Evolutionary conservation across 805 yeast species (phyloP).

Genomic region (Myxozyma melibiosi): DNA sequence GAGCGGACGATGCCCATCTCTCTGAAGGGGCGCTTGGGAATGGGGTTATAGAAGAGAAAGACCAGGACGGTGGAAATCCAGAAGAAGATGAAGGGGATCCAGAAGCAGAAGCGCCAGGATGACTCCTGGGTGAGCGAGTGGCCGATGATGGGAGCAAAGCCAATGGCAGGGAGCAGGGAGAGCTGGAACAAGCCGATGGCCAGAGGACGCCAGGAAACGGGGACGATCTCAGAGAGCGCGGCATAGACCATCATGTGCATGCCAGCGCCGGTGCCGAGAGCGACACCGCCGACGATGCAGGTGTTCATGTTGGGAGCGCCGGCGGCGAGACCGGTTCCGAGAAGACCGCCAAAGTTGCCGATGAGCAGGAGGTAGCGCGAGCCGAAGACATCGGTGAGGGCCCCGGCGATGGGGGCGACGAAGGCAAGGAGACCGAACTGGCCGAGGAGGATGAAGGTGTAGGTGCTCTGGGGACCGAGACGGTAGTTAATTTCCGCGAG

Average conservation of each 20-base stretch:
- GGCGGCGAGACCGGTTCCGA: conserved; percentile 6
- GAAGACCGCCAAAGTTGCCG: conserved; percentile 7
- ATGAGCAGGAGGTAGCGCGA: conserved; percentile 5
- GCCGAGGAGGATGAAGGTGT: conserved; percentile 9
- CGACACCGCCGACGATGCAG: conserved; percentile 6
- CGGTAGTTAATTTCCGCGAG: neutral
- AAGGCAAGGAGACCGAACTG: conserved; percentile 8
- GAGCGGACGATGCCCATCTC: conserved; percentile 6
- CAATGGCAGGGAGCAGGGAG: conserved; percentile 4
- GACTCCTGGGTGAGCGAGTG: neutral
- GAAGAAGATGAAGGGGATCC: conserved; percentile 7
- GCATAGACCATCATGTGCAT: conserved; percentile 2
- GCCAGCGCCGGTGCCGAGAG: conserved; percentile 1
- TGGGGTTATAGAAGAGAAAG: conserved; percentile 5
- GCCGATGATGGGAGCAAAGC: conserved; percentile 1
- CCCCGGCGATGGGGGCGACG: conserved; percentile 1
- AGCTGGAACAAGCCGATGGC: conserved; percentile 6
- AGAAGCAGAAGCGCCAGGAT: conserved; percentile 6
- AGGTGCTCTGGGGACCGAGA: conserved; percentile 7
- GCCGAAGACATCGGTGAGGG: conserved; percentile 5
- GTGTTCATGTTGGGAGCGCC: conserved; percentile 10
- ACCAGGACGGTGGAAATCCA: neutral
- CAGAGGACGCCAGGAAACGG: conserved; percentile 2
- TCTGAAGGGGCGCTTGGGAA: conserved; percentile 12
- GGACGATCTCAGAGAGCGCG: neutral